Evolutionary conservation across 2,329 filamentous ascomycete species (phyloP), one percentile per base, ranked within the genome.

Genomic region (Scytalidium lignicola): DNA sequence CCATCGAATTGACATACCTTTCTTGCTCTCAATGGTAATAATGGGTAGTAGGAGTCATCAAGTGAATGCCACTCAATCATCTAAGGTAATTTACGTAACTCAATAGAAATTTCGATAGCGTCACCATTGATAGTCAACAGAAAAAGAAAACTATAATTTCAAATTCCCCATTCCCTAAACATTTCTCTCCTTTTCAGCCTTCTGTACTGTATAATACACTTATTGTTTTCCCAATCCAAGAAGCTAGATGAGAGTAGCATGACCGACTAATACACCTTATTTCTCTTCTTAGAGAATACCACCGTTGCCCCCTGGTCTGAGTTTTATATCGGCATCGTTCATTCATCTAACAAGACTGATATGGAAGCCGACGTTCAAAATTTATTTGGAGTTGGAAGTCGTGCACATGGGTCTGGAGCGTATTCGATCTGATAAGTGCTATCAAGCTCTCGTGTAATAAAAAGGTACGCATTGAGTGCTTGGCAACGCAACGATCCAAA

Each of bases 331-430:
- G n/a, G n/a, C n/a, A n/a, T n/a, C n/a, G n/a, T n/a, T n/a, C 10
- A 17, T 13, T 37, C 32, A 37, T 17, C 4, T 37, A 15, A 13
- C 15, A 4, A 15, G 15, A n/a, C 10, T 37, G 6, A 37, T n/a
- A 37, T n/a, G n/a, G 32, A 13, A 37, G 15, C n/a, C n/a, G 32
- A 13, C n/a, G 32, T 13, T n/a, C 32, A 37, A 15, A n/a, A 17
- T 8, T 37, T 17, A 17, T 17, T 37, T 17, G 32, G 32, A 17
- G 32, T 5, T 37, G 32, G 32, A 9, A 13, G 32, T 17, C 32
- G 6, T 13, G 37, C 39, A 21, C 55, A 56, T 13, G 55, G 55
- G 48, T 58, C 55, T 15, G 20, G 52, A 37, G 20, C 47, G 41
- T 52, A 58, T 18, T 43, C 37, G 29, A 56, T 42, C 13, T 2